Base-by-base conservation (phyloP, 805 yeast genomes). In the Candida tibetensis region DNA sequence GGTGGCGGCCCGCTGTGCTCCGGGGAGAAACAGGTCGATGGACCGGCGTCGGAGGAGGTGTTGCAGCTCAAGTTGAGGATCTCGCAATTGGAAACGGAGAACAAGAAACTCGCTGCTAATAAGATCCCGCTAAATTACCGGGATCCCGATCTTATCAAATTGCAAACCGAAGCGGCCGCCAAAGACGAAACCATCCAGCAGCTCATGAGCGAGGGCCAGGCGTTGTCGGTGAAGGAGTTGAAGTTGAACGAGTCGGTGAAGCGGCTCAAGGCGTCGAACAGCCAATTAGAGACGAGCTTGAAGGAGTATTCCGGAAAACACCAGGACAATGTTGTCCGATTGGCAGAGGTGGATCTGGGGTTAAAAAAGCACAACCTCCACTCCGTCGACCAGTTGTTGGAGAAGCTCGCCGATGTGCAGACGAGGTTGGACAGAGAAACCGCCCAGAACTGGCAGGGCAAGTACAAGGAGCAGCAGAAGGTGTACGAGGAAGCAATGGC, bases 121-220 rank as follows among this genome's bases (percentile, higher is more conserved):
- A 28, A 27, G 17, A n/a, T 15, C 3, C 5, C n/a, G 2, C 19
- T 36, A 5, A 21, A 9, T 21, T 22, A 14, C 4, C 22, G 28
- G 28, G 34, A 36, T 16, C 29, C 30, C 18, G 46, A 39, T 25
- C 28, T 32, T 18, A 21, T 19, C 3, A 38, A 40, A 22, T 29
- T 41, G 13, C 12, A 25, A 12, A 27, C 17, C 21, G 36, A 41
- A 25, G 30, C 41, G 28, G 39, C 33, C 9, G 30, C 40, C 49
- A 82, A 66, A 65, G 86, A 89, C 36, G 72, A 67, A 9, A 75
- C 79, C 21, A 79, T 90, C 17, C 73, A 76, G 13, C 80, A 82
- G 40, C 62, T 90, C 19, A 54, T 85, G 53, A 78, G 75, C 38
- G 96, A 89, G 58, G 95, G 95, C 3, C 81, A 83, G 45, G 77